These are phyloP conservation scores for Melaleuca alternifolia DNA, from an alignment of 345 rosid species.

Conservation along the genomic window DNA sequence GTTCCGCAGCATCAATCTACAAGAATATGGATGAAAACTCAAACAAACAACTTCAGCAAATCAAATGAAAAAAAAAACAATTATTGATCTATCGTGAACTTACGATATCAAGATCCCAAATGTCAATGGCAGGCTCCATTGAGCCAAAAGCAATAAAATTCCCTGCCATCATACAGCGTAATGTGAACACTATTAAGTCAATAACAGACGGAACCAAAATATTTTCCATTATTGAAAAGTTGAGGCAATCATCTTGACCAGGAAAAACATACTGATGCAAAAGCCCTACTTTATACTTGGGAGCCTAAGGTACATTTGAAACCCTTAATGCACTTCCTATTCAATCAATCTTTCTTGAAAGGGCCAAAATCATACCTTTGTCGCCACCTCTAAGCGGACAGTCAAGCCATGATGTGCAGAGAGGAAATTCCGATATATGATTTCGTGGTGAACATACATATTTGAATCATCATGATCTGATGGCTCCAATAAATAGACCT, in stretches of 20 bases:
- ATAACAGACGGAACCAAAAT: background rate
- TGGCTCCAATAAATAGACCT: constrained; percentile 77
- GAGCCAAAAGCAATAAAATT: constrained; percentile 90
- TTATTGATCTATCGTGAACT: constrained; percentile 8
- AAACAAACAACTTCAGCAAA: background rate
- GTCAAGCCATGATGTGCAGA: constrained; percentile 86
- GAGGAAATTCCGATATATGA: constrained; percentile 68
- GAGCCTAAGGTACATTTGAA: background rate
- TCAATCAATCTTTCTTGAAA: background rate
- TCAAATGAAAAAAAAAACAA: background rate
- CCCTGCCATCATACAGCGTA: constrained; percentile 27
- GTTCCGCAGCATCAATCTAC: too few relatives aligned
- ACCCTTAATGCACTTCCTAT: background rate
- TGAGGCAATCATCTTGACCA: background rate
- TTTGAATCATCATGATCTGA: constrained; percentile 42
- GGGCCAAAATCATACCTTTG: constrained; percentile 38
- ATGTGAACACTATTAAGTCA: background rate
- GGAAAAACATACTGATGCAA: background rate
- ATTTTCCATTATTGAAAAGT: background rate
- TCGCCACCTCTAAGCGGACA: constrained; percentile 84
- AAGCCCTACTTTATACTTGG: background rate
- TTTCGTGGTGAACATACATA: constrained; percentile 77
- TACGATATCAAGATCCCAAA: constrained; percentile 96
- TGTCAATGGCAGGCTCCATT: constrained; percentile 79
- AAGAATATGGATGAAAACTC: constrained; percentile 3